Percentiles rank a stretch among this genome's conserved stretches.
Conservation (phyloP, 208 protist species). For the Phytomonas sp. region DNA sequence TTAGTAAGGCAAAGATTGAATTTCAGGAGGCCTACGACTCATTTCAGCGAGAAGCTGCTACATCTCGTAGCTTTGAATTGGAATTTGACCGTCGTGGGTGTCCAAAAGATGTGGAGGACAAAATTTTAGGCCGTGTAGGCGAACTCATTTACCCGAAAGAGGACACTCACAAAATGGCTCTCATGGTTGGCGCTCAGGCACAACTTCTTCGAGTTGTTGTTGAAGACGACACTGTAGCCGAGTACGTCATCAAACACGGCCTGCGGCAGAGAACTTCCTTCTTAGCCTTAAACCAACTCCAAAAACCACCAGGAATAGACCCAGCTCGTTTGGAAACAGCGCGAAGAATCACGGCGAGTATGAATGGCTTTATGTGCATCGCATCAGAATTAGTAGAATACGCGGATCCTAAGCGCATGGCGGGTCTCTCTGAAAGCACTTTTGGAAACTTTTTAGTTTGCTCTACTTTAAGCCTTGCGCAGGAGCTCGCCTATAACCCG, state of each 20-base stretch:
- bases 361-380: conserved; percentile 28
- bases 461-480: conserved; percentile 60
- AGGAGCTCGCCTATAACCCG: conserved; percentile 81
- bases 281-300: conserved; percentile 95
- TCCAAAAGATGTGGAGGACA: conserved; percentile 3
- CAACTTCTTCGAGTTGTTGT: conserved; percentile 94
- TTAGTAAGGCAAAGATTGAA: conserved; percentile 36
- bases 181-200: conserved; percentile 90
- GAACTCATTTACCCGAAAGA: conserved; percentile 88
- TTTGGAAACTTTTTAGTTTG: conserved; percentile 97
- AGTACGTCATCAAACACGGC: conserved; percentile 89
- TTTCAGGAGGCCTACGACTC: conserved; percentile 52
- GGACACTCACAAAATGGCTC: conserved; percentile 53
- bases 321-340: conserved; percentile 27
- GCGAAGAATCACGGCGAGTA: conserved; percentile 20
- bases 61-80: conserved; percentile 45
- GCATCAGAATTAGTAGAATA: conserved; percentile 80
- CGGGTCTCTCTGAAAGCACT: conserved; percentile 75
- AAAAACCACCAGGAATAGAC: conserved; percentile 19
- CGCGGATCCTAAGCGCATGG: conserved; percentile 2
- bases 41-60: conserved; percentile 41
- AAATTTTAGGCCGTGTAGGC: conserved; percentile 90
- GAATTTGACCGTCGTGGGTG: conserved; percentile 23
- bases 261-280: conserved; percentile 94
- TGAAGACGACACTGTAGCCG: conserved; percentile 88